Evolutionary conservation across 2,329 filamentous ascomycete genomes (phyloP), one percentile per base, ranked within the genome.

Genomic region (Paecilomyces sp.): DNA sequence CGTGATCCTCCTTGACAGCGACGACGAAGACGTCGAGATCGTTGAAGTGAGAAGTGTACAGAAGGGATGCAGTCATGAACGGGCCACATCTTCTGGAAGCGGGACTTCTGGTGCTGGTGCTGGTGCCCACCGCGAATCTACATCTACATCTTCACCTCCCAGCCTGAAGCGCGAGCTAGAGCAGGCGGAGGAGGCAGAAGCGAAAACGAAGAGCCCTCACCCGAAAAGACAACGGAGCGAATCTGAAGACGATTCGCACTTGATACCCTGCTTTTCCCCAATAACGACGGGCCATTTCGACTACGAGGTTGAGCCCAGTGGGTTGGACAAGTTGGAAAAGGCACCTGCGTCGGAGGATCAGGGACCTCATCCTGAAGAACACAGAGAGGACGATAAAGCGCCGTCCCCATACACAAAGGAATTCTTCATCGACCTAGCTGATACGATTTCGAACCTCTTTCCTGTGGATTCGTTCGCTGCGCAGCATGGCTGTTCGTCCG

Each of bases 351-450:
- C 22, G 22, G 13, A 18, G 13, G n/a, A 5, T 18, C 5, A 3
- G 36, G 13, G 2, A n/a, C 13, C 1, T 7, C 36, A 1, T 41
- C n/a, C 22, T 18, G 22, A 22, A 22, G 22, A 22, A 22, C 2
- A 22, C 22, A 22, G 22, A 22, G 1, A 22, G 22, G 22, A 22
- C 22, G 22, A 22, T 22, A 22, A 22, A 31, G 6, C 30, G 6
- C 22, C 13, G 6, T 54, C 36, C n/a, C 58, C 41, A 30, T 67
- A 61, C 47, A 65, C 62, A 2, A 56, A 57, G 15, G 18, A 60
- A 30, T 69, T 70, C 60, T 73, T 72, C 55, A 57, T 52, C 2
- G 63, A 67, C 52, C 62, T 72, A 59, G 67, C 64, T 11, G 55
- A 60, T 3, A 63, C 59, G 3, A 66, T 72, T 22, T 53, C 54